These are phyloP conservation scores for Alternaria viburni DNA, from an alignment of 2,329 filamentous ascomycete species.

Conservation along the genomic window DNA sequence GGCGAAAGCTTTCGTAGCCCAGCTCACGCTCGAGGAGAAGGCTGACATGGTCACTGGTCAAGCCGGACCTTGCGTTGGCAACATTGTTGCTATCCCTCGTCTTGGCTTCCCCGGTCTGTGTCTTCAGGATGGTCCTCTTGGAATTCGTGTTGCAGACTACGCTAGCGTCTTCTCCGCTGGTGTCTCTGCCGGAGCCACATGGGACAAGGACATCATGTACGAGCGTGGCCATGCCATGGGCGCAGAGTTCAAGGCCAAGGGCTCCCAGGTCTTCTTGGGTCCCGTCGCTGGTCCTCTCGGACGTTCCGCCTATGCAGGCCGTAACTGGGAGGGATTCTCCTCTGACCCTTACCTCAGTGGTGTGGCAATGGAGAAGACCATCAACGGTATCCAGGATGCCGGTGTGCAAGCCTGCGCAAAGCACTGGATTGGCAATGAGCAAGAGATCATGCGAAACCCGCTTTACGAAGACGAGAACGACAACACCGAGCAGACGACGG, in stretches of 20 bases:
- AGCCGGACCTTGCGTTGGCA: constrained; percentile 63
- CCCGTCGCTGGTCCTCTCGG: constrained; percentile 60
- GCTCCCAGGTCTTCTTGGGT: constrained; percentile 51
- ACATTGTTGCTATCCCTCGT: constrained; percentile 47
- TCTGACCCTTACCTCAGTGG: constrained; percentile 55
- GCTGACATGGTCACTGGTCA: constrained; percentile 44
- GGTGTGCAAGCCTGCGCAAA: constrained; percentile 55
- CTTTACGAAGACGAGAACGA: constrained; percentile 63
- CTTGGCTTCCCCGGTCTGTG: constrained; percentile 51
- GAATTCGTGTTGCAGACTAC: constrained; percentile 42
- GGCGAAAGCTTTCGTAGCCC: constrained; percentile 39
- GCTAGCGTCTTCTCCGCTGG: constrained; percentile 51
- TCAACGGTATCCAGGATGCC: constrained; percentile 49
- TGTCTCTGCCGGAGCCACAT: constrained; percentile 47
- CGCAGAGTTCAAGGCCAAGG: constrained; percentile 44
- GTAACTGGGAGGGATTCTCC: constrained; percentile 55
- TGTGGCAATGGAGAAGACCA: constrained; percentile 48
- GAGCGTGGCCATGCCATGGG: constrained; percentile 48
- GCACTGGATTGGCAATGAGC: constrained; percentile 68
- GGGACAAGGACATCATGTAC: constrained; percentile 49
- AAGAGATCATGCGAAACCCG: constrained; percentile 57
- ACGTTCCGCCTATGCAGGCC: constrained; percentile 48
- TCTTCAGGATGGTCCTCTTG: constrained; percentile 49
- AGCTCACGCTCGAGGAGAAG: constrained; percentile 43
- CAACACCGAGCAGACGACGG: constrained; percentile 51